A percentile compares a stretch with the other conserved stretches of the same genome.
phyloP scores from a whole-genome alignment of 768 basidiomycete genomes.

The Tulasnella sp. region DNA sequence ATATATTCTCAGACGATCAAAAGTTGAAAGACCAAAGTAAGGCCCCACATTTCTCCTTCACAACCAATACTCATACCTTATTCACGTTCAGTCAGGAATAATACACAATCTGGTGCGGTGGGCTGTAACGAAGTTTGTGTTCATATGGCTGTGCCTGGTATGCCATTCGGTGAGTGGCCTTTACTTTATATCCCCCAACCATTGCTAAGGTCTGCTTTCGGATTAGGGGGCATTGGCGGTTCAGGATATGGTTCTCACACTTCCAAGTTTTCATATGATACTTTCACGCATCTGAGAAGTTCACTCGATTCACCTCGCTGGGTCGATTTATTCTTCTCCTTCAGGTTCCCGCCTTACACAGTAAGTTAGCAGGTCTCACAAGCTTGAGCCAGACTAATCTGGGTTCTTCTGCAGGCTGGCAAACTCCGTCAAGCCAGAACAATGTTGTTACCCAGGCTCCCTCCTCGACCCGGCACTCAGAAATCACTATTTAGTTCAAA shows the following conservation, averaged over 20 bases:
- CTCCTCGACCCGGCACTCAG: no score
- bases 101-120: slow-evolving; percentile 58
- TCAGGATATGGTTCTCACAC: slow-evolving; percentile 59
- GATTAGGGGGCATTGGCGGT: no score
- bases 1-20: slow-evolving; percentile 55
- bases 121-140: slow-evolving; percentile 57
- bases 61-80: no score
- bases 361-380: no score
- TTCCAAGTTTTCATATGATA: slow-evolving; percentile 61
- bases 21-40: slow-evolving; percentile 49
- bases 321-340: slow-evolving; percentile 27
- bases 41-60: slow-evolving; percentile 5
- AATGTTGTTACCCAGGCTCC: no score
- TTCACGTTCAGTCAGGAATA: slow-evolving; percentile 54
- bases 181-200: no score
- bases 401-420: no score
- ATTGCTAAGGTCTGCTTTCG: no score
- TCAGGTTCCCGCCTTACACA: slow-evolving; percentile 32
- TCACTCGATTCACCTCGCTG: slow-evolving; percentile 35
- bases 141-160: slow-evolving; percentile 42
- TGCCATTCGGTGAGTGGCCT: slow-evolving; percentile 74
- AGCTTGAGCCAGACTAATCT: no score
- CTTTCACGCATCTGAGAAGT: slow-evolving; percentile 62
- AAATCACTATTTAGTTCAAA: no score
- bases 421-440: no score